A percentile compares a stretch with the other conserved stretches of the same genome.
Evolutionary conservation across 805 yeast genomes (phyloP).

Genomic region (Yarrowia sp.): DNA sequence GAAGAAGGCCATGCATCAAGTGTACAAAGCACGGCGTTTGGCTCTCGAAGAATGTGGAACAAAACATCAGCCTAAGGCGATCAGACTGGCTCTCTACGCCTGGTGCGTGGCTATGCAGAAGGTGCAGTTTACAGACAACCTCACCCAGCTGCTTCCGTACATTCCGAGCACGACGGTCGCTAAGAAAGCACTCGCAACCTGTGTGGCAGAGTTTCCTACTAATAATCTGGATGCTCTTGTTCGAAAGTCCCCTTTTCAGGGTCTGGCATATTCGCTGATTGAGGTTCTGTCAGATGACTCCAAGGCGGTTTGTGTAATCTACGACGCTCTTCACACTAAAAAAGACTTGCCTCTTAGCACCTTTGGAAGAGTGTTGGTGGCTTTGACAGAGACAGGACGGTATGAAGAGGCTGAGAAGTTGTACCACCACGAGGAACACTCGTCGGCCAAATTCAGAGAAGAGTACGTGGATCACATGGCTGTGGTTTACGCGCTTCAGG

Average conservation of each 20-base stretch:
- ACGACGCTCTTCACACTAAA: not conserved
- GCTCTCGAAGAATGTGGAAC: not conserved
- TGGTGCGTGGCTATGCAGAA: conserved; percentile 13
- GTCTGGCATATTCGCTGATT: not conserved
- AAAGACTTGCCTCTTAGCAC: not conserved
- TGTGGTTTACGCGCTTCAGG: not conserved
- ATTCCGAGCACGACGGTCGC: not conserved
- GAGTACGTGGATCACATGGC: conserved; percentile 17
- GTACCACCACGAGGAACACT: not conserved
- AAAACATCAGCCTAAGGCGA: not conserved
- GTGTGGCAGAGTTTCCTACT: not conserved
- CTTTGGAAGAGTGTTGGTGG: conserved; percentile 12
- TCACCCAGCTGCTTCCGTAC: not conserved
- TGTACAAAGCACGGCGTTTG: not conserved
- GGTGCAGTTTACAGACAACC: not conserved
- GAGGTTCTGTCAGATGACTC: not conserved
- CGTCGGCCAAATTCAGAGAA: not conserved
- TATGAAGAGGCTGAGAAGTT: not conserved
- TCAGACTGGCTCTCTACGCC: not conserved
- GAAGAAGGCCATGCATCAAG: not conserved
- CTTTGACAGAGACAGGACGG: not conserved
- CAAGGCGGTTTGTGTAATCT: not conserved
- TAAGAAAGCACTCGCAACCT: not conserved
- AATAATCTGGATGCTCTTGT: not conserved
- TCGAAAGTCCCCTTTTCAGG: not conserved